Evolutionary conservation across 768 basidiomycete species (phyloP), one percentile per base, ranked within the genome.

Genomic region (Dentipellis sp.): DNA sequence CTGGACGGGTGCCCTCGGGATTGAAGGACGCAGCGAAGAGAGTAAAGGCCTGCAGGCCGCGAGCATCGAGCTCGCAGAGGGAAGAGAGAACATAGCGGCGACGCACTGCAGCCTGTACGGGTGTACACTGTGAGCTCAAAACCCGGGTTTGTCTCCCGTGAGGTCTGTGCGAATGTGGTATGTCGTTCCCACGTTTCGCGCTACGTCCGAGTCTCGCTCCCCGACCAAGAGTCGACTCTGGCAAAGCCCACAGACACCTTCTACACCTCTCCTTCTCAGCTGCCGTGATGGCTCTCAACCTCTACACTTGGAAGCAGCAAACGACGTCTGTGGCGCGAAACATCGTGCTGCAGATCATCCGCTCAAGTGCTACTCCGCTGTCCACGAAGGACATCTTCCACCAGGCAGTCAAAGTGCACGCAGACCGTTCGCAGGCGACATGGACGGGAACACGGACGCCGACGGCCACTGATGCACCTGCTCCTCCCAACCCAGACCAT

Each of bases 401-500:
- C 38, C 61, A 61, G 35, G 62, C 58, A n/a, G 57, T 66, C 17
- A 54, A 67, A 49, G 6, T 45, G n/a, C 55, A 62, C 23, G 58
- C 62, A 19, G 56, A 34, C 22, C 58, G 35, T 34, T n/a, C 12
- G 10, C 29, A 7, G 2, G 21, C 5, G 45, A 29, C 29, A 29
- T 29, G 29, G 29, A 29, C 29, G 3, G 29, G 29, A 6, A 29
- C 29, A 29, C 29, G 29, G 29, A 29, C 29, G 29, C 29, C 29
- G 29, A 29, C 29, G 29, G 29, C 6, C 29, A 29, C 29, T 29
- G 29, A 29, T 6, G 29, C 29, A 6, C 29, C 29, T 6, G 29
- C 29, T 29, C 29, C 19, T 14, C 73, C 77, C 4, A 64, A 72
- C 52, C 65, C 74, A 0, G 70, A 74, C 9, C 76, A 83, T 59